A percentile compares a stretch with the other conserved stretches of the same genome.
phyloP scores from a whole-genome alignment of 2,329 filamentous ascomycete genomes.

The Plenodomus tracheiphilus region DNA sequence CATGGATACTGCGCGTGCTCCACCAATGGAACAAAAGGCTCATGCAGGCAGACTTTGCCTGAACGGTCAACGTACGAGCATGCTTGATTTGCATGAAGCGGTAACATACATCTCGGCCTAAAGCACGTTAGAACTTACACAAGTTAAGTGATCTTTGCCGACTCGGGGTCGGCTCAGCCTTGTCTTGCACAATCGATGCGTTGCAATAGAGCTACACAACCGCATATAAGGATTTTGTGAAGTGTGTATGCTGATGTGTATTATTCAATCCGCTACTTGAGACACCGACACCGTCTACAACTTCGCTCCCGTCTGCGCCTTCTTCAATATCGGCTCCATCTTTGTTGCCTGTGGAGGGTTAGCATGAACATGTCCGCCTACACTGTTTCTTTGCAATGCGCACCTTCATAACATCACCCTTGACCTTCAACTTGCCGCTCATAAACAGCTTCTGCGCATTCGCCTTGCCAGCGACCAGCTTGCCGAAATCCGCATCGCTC shows the following conservation, averaged over 20 bases:
- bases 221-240: too few relatives aligned
- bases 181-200: too few relatives aligned
- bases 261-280: not conserved
- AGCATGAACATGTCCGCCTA: slow-evolving; percentile 97
- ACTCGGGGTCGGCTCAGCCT: too few relatives aligned
- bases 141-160: too few relatives aligned
- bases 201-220: too few relatives aligned
- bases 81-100: too few relatives aligned
- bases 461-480: slow-evolving; percentile 81
- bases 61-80: not conserved
- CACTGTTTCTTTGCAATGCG: slow-evolving; percentile 55
- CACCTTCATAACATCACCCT: slow-evolving; percentile 95
- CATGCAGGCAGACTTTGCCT: not conserved
- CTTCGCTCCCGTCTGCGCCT: slow-evolving; percentile 42
- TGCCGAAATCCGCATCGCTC: slow-evolving; percentile 83
- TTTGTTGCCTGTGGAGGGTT: slow-evolving; percentile 99
- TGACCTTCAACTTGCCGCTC: slow-evolving; percentile 97
- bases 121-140: too few relatives aligned
- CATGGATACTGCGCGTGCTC: not conserved
- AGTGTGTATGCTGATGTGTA: too few relatives aligned
- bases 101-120: too few relatives aligned
- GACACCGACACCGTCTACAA: slow-evolving; percentile 31
- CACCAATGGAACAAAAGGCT: not conserved
- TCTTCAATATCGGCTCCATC: slow-evolving; percentile 76
- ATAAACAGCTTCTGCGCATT: slow-evolving; percentile 97